Evolutionary conservation across 2,329 filamentous ascomycete genomes (phyloP), one percentile per base, ranked within the genome.

Genomic region (Phialophora expanda): DNA sequence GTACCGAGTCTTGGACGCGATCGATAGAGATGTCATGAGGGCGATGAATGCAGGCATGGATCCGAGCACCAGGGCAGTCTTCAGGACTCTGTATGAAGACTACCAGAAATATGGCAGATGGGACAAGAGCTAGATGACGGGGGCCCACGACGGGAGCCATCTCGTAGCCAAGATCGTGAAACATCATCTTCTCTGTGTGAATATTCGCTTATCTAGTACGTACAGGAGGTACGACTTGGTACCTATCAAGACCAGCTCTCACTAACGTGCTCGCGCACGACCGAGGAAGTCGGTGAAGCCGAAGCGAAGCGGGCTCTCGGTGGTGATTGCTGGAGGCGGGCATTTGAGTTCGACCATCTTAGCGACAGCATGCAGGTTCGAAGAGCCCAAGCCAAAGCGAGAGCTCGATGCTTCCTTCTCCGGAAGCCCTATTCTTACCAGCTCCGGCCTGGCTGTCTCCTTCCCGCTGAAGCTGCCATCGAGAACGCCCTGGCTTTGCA

Each of bases 51-150:
- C 82, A 1, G 81, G 78, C 1, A 77, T 86, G 77, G 83, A 83
- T 70, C 78, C 79, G 24, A 83, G 80, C 53, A 79, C 82, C 66
- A 77, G 84, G 53, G 83, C 82, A 2, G 79, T 86, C 30, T 81
- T 85, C 74, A 82, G 83, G 73, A 76, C 76, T 4, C 73, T 86
- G 38, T 85, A 85, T 71, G 82, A 83, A 56, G 84, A 86, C 64
- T 86, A 81, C 71, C 71, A 77, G 59, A 76, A 74, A 66, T 81
- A 79, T 72, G 81, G 81, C 50, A 81, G 77, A 70, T 82, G 81
- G 80, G 79, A 81, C 66, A 78, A 80, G 72, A 78, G 73, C 48
- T 82, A 74, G 46, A 38, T 24, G 28, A 28, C 14, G 50, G 24
- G 30, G 58, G 11, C 17, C 14, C 5, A 34, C 32, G 9, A 34